Evolutionary conservation across 345 rosid species (phyloP).

Genomic region (Brassica incana): DNA sequence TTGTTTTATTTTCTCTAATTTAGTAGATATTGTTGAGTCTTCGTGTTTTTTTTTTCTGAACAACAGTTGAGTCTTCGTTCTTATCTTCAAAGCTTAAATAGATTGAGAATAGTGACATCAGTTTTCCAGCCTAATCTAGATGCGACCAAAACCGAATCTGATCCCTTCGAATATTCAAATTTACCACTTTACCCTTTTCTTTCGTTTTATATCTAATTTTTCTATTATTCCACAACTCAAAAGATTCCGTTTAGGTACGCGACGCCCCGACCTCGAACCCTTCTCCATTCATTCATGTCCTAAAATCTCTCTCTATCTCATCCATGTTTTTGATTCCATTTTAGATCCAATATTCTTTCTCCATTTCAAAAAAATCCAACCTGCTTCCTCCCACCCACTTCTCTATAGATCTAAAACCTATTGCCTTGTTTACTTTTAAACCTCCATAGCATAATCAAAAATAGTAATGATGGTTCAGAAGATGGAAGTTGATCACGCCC

Average conservation of each 20-base stretch:
- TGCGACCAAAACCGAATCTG: slow-evolving; percentile 38
- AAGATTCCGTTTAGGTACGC: slow-evolving; percentile 43
- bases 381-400: slow-evolving; percentile 1
- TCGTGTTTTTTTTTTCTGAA: slow-evolving; percentile 21
- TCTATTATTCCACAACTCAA: background rate
- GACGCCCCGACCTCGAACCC: slow-evolving; percentile 42
- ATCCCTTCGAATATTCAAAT: slow-evolving; percentile 27
- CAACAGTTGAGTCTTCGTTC: slow-evolving; percentile 26
- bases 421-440: background rate
- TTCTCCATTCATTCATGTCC: slow-evolving; percentile 4
- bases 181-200: slow-evolving; percentile 20
- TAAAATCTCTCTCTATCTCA: slow-evolving; percentile 4
- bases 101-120: slow-evolving; percentile 35
- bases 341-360: slow-evolving; percentile 63
- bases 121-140: slow-evolving; percentile 27
- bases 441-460: background rate
- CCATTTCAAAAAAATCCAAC: background rate
- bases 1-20: background rate
- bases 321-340: slow-evolving; percentile 57
- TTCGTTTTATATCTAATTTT: background rate
- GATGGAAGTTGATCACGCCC: slow-evolving; percentile 43
- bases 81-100: slow-evolving; percentile 19
- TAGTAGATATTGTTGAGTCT: slow-evolving; percentile 16
- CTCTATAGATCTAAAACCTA: slow-evolving; percentile 14
- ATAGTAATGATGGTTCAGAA: slow-evolving; percentile 12